Evolutionary conservation across 257 asterid genomes (phyloP).

Genomic region (Eucommia ulmoides): DNA sequence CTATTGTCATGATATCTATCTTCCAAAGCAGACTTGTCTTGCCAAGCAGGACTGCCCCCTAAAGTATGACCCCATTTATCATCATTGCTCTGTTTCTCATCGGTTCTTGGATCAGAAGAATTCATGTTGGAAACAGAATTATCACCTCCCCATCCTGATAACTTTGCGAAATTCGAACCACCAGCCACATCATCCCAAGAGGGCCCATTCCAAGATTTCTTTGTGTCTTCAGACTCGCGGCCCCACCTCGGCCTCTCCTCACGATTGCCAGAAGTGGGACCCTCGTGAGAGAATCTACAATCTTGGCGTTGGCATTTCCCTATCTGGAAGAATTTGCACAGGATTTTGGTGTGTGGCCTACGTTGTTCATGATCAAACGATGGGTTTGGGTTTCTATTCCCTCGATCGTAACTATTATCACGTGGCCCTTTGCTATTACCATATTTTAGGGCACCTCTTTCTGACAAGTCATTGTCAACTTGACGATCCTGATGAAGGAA

Average conservation of each 20-base stretch:
- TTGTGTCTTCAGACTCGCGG: constrained; percentile 19
- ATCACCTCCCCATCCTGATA: constrained; percentile 35
- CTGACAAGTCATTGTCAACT: constrained; percentile 24
- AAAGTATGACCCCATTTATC: constrained; percentile 15
- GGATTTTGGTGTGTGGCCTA: no score
- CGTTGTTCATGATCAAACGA: constrained; percentile 32
- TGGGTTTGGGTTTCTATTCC: no score
- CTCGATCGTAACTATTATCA: constrained; percentile 18
- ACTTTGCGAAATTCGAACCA: constrained; percentile 15
- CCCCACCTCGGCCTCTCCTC: constrained; percentile 28
- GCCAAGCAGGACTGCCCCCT: no score
- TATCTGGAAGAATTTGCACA: constrained; percentile 58
- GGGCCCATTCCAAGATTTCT: constrained; percentile 26
- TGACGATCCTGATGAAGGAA: constrained; percentile 42
- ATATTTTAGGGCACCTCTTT: constrained; percentile 27
- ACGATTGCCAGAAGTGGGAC: constrained; percentile 16
- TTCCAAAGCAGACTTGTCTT: constrained; percentile 12
- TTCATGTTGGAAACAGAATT: constrained; percentile 13
- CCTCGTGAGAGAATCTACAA: constrained; percentile 62
- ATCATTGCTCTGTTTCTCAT: constrained; percentile 19
- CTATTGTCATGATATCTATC: constrained; percentile 13
- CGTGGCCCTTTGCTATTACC: constrained; percentile 30
- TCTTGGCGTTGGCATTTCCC: constrained; percentile 53
- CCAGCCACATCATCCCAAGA: constrained; percentile 30
- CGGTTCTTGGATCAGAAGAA: constrained; percentile 11